These are phyloP conservation scores for Arthrinium phaeospermum DNA, from an alignment of 2,329 filamentous ascomycete species.

Conservation along the genomic window DNA sequence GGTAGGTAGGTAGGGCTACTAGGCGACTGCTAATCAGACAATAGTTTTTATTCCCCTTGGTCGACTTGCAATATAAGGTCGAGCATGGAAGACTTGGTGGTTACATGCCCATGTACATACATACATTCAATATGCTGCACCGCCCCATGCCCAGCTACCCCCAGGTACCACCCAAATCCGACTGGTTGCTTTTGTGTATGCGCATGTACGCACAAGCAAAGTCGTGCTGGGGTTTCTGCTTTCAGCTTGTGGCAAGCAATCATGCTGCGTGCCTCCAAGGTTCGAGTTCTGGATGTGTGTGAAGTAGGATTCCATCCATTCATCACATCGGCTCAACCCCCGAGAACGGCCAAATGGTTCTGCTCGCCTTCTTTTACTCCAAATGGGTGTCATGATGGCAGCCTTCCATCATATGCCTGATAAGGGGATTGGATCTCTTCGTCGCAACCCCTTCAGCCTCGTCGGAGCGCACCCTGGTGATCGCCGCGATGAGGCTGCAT, in stretches of 20 bases:
- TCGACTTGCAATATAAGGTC: neutral
- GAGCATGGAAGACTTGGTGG: neutral
- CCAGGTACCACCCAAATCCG: neutral
- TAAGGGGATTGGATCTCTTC: conserved; percentile 11
- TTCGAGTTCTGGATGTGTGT: neutral
- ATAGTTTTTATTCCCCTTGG: neutral
- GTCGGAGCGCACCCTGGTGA: conserved; percentile 11
- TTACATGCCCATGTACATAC: neutral
- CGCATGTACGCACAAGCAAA: neutral
- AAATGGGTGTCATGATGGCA: neutral
- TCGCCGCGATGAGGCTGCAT: conserved; percentile 10
- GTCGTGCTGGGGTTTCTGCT: neutral
- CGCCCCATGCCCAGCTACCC: neutral
- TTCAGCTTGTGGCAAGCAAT: conserved; percentile 13
- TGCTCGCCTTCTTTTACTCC: neutral
- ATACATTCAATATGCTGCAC: neutral
- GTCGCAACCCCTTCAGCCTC: conserved; percentile 16
- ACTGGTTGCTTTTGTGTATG: neutral
- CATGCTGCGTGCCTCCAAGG: conserved; percentile 2
- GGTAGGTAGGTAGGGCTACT: neutral
- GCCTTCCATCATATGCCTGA: neutral
- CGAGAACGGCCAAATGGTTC: neutral
- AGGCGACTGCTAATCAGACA: conserved; percentile 5
- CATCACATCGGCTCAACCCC: neutral
- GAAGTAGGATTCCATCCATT: neutral